phyloP scores from a whole-genome alignment of 2,329 filamentous ascomycete genomes.

The Colletotrichum tamarilloi region DNA sequence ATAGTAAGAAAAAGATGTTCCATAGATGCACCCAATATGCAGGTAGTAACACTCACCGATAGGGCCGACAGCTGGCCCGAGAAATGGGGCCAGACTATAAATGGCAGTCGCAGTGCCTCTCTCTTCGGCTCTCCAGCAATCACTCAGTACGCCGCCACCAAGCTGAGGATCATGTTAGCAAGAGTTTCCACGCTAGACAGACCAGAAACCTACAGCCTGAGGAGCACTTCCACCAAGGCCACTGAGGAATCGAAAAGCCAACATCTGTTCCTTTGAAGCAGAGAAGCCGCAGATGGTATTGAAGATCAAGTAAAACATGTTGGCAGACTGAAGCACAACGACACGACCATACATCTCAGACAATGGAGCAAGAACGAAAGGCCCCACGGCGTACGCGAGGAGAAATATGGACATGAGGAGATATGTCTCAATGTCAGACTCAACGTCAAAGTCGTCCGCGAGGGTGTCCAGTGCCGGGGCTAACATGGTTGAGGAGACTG shows the following conservation, averaged over 20 bases:
- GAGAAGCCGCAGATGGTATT: conserved; percentile 64
- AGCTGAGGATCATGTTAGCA: conserved; percentile 39
- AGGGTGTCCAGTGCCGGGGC: conserved; percentile 59
- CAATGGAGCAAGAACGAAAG: conserved; percentile 62
- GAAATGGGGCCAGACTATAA: conserved; percentile 53
- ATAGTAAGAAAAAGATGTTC: background rate
- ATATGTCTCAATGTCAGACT: conserved; percentile 52
- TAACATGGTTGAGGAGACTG: conserved; percentile 63
- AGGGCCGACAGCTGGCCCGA: conserved; percentile 55
- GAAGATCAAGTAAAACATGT: conserved; percentile 64
- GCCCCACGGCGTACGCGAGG: conserved; percentile 65
- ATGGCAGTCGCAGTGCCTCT: conserved; percentile 45
- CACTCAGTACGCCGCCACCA: conserved; percentile 59
- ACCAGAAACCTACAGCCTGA: conserved; percentile 49
- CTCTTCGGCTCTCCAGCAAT: conserved; percentile 58
- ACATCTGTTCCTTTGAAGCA: conserved; percentile 56
- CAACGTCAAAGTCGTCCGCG: conserved; percentile 56
- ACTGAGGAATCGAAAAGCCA: conserved; percentile 61
- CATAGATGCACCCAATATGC: no score
- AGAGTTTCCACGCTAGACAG: background rate
- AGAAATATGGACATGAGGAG: conserved; percentile 71
- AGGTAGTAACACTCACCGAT: conserved; percentile 41
- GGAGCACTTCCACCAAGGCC: conserved; percentile 59
- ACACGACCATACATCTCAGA: conserved; percentile 63
- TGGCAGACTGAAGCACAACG: conserved; percentile 55